Base-by-base conservation (phyloP, 106 monocot genomes). In the Ottelia alismoides region DNA sequence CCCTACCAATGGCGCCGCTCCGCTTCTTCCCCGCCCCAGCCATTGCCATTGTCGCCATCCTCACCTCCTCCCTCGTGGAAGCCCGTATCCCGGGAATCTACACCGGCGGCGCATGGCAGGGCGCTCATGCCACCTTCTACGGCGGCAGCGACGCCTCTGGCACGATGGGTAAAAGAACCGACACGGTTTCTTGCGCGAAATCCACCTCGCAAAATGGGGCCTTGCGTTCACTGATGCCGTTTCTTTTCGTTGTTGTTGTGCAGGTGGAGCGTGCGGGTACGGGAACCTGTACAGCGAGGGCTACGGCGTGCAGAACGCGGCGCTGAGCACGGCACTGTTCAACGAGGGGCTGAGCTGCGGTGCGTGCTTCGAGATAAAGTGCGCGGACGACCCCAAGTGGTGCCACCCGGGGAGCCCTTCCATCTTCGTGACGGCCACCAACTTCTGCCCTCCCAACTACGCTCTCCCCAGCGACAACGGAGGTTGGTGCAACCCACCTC, bases 101-200 rank as follows among this genome's bases (percentile, higher is more conserved):
- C 67, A 25, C 65, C 49, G 87, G 71, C 17, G 57, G 72, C 6
- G 2, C 58, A 0, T 89, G 88, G 88, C 70, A 83, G 67, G 66
- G n/a, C 58, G 88, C 88, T 27, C 83, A 83, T 74, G 88, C 88
- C 64, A 89, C 88, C 51, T 89, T 89, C 76, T 89, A 89, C 76
- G 88, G 88, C 27, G 88, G 88, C 22, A 76, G 76, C 56, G 88
- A 89, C 56, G 83, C 88, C 49, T 79, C 83, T 63, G 88, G 88
- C 83, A 89, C 88, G 24, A 89, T 89, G 88, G 88, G 88, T 89
- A 57, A n/a, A n/a, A n/a, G n/a, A n/a, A n/a, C n/a, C n/a, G n/a
- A n/a, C n/a, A n/a, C n/a, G n/a, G n/a, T n/a, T n/a, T n/a, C n/a
- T n/a, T n/a, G n/a, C n/a, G n/a, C n/a, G n/a, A n/a, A n/a, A n/a